Evolutionary conservation across 2,329 filamentous ascomycete genomes (phyloP), one percentile per base, ranked within the genome.

Genomic region (Colletotrichum melonis): DNA sequence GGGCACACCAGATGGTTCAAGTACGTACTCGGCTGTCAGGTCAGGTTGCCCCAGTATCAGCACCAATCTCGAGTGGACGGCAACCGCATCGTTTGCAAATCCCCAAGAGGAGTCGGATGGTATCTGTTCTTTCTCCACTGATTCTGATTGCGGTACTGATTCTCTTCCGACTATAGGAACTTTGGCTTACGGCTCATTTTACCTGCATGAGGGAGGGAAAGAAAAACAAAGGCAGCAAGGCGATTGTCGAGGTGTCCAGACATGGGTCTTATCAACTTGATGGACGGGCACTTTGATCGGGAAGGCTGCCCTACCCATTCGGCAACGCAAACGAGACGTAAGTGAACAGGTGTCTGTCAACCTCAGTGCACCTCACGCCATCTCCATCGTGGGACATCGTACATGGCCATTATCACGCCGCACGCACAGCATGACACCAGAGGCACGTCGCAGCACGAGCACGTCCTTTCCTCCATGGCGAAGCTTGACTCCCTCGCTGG

Each of bases 11-110:
- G 46, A 54, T 19, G 28, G n/a, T 26, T 12, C 26, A 55, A 16
- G 70, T 65, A 73, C 60, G 70, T 70, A 63, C 38, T 9, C 8
- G 12, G 22, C 32, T 14, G 54, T 56, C 54, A 28, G 22, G 5
- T 56, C 54, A 26, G 11, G 22, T 38, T 38, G 35, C 26, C 62
- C n/a, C 49, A 24, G 56, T 70, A 73, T 70, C 49, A 49, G 42
- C 42, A 49, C 42, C 42, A 49, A 49, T 49, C 42, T 49, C 42
- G 19, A 49, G 42, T 62, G 24, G 26, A 64, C 32, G 70, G 66
- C 66, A 73, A 63, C n/a, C 28, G 49, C 56, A 46, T 62, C 65
- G 60, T 69, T 42, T 49, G 30, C 54, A 56, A 56, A 56, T 22
- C 26, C 54, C 54, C 54, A 49, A 49, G 42, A 49, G 42, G 42